phyloP scores from a whole-genome alignment of 495 filamentous ascomycete genomes.

The Talaromyces trachyspermus region DNA sequence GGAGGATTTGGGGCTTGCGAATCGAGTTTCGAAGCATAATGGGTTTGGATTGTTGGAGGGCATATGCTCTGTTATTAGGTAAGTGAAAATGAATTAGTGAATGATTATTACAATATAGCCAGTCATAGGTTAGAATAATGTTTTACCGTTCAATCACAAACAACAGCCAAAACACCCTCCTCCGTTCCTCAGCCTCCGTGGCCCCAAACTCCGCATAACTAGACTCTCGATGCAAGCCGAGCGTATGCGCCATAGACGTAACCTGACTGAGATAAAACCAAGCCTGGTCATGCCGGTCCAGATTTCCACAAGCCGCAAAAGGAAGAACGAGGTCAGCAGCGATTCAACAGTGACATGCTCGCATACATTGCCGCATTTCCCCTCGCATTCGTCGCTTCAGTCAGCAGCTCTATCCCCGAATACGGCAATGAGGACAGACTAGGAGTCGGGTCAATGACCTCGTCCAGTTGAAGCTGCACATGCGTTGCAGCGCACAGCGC shows the following conservation, averaged over 20 bases:
- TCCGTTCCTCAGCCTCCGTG: constrained; percentile 44
- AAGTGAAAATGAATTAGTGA: constrained; percentile 1
- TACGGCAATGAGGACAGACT: constrained; percentile 31
- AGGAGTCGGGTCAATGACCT: constrained; percentile 45
- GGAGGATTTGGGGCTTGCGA: constrained; percentile 38
- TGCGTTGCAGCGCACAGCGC: constrained; percentile 78
- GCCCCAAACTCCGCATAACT: constrained; percentile 37
- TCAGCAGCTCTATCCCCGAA: constrained; percentile 49
- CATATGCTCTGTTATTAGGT: constrained; percentile 31
- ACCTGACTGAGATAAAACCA: constrained; percentile 62
- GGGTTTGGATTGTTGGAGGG: constrained; percentile 47
- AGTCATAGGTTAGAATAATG: background rate
- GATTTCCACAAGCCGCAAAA: constrained; percentile 70
- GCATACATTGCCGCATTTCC: constrained; percentile 70
- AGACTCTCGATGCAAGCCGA: constrained; percentile 52
- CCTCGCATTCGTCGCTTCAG: constrained; percentile 68
- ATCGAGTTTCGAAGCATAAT: constrained; percentile 46
- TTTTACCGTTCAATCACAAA: constrained; percentile 53
- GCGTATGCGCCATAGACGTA: constrained; percentile 48
- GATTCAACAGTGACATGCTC: constrained; percentile 52
- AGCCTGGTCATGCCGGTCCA: constrained; percentile 46
- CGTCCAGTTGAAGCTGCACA: constrained; percentile 63
- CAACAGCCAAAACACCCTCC: constrained; percentile 57
- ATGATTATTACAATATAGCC: constrained; percentile 19
- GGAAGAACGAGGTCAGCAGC: constrained; percentile 71